Percentiles rank a stretch among this genome's conserved stretches.
Conservation (phyloP, 257 asterid genomes). For the Schizonepeta tenuifolia region DNA sequence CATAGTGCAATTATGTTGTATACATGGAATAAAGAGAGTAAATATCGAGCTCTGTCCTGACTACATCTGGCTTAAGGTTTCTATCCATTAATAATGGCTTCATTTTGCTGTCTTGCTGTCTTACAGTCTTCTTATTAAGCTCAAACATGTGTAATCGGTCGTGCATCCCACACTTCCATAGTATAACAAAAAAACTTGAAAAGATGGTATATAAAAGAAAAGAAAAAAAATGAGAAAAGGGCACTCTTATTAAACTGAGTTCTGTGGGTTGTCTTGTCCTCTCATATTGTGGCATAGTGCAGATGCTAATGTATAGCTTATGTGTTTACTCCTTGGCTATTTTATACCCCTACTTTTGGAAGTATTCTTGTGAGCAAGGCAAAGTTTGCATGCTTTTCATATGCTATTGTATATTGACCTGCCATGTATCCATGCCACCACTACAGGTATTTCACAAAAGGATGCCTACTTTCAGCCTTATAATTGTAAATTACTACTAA, state of each 20-base stretch:
- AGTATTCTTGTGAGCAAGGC: no score
- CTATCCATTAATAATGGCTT: background rate
- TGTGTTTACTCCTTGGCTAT: no score
- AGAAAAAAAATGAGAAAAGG: constrained; percentile 1
- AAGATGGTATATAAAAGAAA: background rate
- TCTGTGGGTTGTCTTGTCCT: no score
- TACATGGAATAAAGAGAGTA: background rate
- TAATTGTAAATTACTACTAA: no score
- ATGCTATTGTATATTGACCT: constrained; percentile 16
- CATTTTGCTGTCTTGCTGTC: background rate
- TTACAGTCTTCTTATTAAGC: background rate
- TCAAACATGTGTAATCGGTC: background rate
- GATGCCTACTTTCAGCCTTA: no score
- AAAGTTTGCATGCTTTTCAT: background rate
- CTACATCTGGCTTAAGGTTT: background rate
- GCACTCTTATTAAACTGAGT: background rate
- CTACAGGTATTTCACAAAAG: constrained; percentile 85
- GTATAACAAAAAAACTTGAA: constrained; percentile 2
- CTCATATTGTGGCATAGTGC: no score
- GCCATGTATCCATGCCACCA: background rate
- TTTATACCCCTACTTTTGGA: no score
- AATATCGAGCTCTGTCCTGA: constrained; percentile 6
- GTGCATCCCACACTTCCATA: background rate
- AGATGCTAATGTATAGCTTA: no score
- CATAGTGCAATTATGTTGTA: background rate